Evolutionary conservation across 495 filamentous ascomycete species (phyloP).

Genomic region (Cladorrhinum samala): DNA sequence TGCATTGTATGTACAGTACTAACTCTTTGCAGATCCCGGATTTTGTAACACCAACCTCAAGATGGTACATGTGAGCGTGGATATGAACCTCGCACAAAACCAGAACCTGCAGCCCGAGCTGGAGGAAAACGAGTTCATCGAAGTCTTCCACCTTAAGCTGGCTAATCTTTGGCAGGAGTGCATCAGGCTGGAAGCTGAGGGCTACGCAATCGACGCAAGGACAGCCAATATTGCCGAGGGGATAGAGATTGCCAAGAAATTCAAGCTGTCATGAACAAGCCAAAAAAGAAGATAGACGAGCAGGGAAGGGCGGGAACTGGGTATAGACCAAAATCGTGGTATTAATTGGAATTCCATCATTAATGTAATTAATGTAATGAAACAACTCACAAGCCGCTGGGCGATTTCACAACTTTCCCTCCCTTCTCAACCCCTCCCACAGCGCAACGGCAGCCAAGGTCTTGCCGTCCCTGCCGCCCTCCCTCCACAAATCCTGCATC

Average conservation of each 20-base stretch:
- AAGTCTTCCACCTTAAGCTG: slow-evolving; percentile 69
- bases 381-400: background rate
- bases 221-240: slow-evolving; percentile 82
- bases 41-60: slow-evolving; percentile 87
- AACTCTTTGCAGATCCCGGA: slow-evolving; percentile 45
- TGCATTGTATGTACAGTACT: too few species aligned
- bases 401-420: slow-evolving; percentile 51
- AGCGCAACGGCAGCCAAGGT: slow-evolving; percentile 69
- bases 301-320: too few species aligned
- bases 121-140: slow-evolving; percentile 88
- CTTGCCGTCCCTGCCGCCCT: slow-evolving; percentile 73
- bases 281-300: background rate
- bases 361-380: too few species aligned
- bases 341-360: background rate
- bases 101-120: slow-evolving; percentile 62
- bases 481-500: slow-evolving; percentile 69
- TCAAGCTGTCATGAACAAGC: slow-evolving; percentile 28
- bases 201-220: slow-evolving; percentile 79
- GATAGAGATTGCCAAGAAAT: slow-evolving; percentile 65
- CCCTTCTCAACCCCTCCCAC: slow-evolving; percentile 63
- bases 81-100: slow-evolving; percentile 65
- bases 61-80: slow-evolving; percentile 75
- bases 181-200: slow-evolving; percentile 61
- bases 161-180: slow-evolving; percentile 60
- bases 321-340: background rate